Evolutionary conservation across 1,284 basidiomycete species (phyloP), one percentile per base, ranked within the genome.

Genomic region (Puccinia horiana): DNA sequence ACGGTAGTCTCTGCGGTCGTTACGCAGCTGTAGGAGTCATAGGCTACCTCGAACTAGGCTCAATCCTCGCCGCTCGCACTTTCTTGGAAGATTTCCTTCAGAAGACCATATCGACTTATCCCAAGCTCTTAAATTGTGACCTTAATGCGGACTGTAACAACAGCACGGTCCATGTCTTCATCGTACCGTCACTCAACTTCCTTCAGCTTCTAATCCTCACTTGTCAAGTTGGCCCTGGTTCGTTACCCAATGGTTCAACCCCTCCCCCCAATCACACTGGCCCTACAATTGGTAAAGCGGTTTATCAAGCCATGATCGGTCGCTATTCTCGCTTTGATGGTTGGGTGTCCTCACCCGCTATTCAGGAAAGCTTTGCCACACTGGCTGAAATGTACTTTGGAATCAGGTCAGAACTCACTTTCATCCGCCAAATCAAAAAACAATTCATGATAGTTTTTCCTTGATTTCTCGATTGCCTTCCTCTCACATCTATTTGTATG

Each of bases 151-250:
- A 44, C 4, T 78, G 61, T 42, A 78, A 78, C 32, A 42, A 58
- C 63, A 52, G 61, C 20, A 78, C 58, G 20, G 47, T 79, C 26
- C 35, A 69, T n/a, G 61, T 79, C 26, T 69, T 69, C 26, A 18
- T 23, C n/a, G 47, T 79, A n/a, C 76, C 76, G 35, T 69, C 63
- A 5, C 54, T 79, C 23, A 79, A 79, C 35, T 79, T 79, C 29
- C 61, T 79, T 47, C 76, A 79, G 67, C 76, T 79, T 26, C 54
- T 79, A 35, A 70, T 70, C 16, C 65, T 79, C 16, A 52, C 63
- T 49, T 79, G 76, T 52, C 76, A 79, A 79, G 65, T 79, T 20
- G 76, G 76, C n/a, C 76, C 76, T 35, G 76, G 76, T 23, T 67
- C 26, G 12, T 70, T 70, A 52, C 76, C 76, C 14, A 65, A 61